A percentile compares a stretch with the other conserved stretches of the same genome.
phyloP scores from a whole-genome alignment of 2,329 filamentous ascomycete species.

The Epicoccum sorghinum region DNA sequence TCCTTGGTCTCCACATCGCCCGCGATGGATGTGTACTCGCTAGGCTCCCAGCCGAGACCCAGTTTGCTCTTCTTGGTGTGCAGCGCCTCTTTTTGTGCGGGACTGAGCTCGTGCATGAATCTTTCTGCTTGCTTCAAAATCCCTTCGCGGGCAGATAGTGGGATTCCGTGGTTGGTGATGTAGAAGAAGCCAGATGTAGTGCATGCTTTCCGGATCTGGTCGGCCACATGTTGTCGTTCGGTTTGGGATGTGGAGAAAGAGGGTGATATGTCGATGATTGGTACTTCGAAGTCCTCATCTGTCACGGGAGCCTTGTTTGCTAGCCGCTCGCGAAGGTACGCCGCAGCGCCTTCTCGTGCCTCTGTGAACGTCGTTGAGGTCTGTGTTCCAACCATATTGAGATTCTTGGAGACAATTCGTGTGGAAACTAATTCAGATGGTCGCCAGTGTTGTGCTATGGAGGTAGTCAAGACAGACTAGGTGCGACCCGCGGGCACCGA shows the following conservation, averaged over 20 bases:
- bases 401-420: not conserved
- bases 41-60: constrained; percentile 51
- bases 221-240: constrained; percentile 46
- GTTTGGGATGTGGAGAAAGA: constrained; percentile 44
- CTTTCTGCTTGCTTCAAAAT: constrained; percentile 48
- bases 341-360: constrained; percentile 42
- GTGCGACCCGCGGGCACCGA: not conserved
- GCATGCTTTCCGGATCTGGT: constrained; percentile 48
- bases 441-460: not conserved
- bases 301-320: constrained; percentile 15
- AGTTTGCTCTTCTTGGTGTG: constrained; percentile 49
- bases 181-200: constrained; percentile 52
- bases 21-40: constrained; percentile 50
- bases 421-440: too few species aligned
- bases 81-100: constrained; percentile 46
- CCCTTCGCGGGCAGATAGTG: constrained; percentile 29
- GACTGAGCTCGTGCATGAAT: constrained; percentile 43
- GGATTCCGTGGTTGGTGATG: constrained; percentile 47
- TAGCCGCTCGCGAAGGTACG: constrained; percentile 46
- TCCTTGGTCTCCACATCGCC: constrained; percentile 51
- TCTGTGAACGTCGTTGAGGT: constrained; percentile 33
- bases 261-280: constrained; percentile 46
- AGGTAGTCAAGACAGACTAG: not conserved
- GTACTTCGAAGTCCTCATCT: constrained; percentile 42
- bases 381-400: constrained; percentile 1